Conservation (phyloP, 257 asterid genomes). For the Perilla frutescens region DNA sequence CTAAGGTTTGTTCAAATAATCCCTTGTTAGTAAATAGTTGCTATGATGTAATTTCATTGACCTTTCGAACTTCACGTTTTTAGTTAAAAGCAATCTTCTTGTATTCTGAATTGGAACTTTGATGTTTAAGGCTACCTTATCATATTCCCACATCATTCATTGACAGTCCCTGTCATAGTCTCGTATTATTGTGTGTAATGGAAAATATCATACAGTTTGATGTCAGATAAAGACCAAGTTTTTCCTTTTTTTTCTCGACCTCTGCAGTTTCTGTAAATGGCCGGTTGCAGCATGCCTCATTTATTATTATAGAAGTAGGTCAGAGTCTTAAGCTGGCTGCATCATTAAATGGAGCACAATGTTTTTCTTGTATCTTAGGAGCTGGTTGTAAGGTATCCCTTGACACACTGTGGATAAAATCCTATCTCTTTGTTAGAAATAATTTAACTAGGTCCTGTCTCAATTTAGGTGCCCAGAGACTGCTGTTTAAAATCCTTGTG, state of each 20-base stretch:
- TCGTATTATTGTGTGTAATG: not conserved
- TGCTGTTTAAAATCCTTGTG: conserved; percentile 23
- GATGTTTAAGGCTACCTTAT: conserved; percentile 13
- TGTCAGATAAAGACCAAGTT: not conserved
- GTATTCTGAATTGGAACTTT: not conserved
- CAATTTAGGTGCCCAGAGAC: not conserved
- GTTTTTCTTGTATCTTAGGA: not conserved
- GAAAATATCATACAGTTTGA: not conserved
- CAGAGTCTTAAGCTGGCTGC: conserved; percentile 11
- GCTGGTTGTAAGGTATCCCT: conserved; percentile 13
- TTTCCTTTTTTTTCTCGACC: not conserved
- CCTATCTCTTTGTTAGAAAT: not conserved
- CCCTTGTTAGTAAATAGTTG: conserved; percentile 1
- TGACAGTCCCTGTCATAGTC: not conserved
- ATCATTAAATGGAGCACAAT: not conserved
- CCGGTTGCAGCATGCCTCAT: conserved; percentile 16
- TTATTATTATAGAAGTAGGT: conserved; percentile 1
- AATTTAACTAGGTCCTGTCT: conserved; percentile 3
- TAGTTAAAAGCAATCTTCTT: conserved; percentile 14
- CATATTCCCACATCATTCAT: not conserved
- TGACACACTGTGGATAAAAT: not conserved
- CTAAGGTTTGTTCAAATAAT: not conserved
- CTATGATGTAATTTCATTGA: conserved; percentile 21
- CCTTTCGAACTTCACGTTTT: conserved; percentile 11
- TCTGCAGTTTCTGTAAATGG: not conserved